Percentiles rank a stretch among this genome's conserved stretches.
Evolutionary conservation across 768 basidiomycete genomes (phyloP).

Genomic region (Podaxis sp.): DNA sequence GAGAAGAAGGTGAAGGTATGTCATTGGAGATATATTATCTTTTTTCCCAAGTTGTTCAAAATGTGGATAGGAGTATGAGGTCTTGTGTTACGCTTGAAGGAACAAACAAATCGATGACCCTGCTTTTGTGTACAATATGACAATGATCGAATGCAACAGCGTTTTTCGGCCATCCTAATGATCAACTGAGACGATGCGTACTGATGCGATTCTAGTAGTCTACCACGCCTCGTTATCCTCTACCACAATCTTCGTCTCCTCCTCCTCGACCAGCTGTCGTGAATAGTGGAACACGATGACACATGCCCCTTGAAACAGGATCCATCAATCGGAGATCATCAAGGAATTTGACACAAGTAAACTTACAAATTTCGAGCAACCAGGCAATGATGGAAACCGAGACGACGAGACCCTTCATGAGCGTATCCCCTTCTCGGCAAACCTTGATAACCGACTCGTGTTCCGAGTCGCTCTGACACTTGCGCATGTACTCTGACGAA

Average conservation of each 20-base stretch:
- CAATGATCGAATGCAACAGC: not conserved
- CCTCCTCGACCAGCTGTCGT: conserved; percentile 42
- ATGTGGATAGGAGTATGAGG: conserved; percentile 27
- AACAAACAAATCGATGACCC: not conserved
- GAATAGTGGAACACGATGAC: conserved; percentile 42
- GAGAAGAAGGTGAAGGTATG: conserved; percentile 51
- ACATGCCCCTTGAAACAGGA: conserved; percentile 33
- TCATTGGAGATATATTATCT: not conserved
- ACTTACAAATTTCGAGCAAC: conserved; percentile 46
- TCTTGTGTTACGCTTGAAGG: conserved; percentile 29
- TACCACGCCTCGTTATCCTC: conserved; percentile 45
- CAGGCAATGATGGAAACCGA: conserved; percentile 39
- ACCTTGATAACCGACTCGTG: conserved; percentile 24
- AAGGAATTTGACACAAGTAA: not conserved
- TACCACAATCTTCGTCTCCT: conserved; percentile 28
- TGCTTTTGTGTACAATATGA: not conserved
- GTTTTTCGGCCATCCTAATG: not conserved
- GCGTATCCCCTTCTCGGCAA: conserved; percentile 34
- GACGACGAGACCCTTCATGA: conserved; percentile 39
- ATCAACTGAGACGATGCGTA: too few relatives aligned
- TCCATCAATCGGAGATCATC: conserved; percentile 2
- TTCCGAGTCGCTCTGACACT: conserved; percentile 31
- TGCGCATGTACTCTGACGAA: conserved; percentile 29
- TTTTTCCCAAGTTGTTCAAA: not conserved
- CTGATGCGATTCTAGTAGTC: not conserved